Conservation (phyloP, 352 stramenopile genomes). For the Pythium vanterpoolii region DNA sequence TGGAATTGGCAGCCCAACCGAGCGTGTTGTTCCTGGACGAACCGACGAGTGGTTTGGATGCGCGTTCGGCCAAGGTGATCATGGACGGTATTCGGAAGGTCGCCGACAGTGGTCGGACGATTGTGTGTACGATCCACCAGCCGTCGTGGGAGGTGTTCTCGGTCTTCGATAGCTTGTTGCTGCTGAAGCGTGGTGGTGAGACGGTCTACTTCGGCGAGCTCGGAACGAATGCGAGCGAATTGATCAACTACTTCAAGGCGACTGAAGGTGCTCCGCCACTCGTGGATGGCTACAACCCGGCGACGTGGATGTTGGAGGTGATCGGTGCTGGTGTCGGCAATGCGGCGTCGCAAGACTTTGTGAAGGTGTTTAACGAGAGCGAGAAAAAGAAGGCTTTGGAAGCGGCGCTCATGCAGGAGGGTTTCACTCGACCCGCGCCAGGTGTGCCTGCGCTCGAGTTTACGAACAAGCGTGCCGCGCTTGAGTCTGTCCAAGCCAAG, state of each 20-base stretch:
- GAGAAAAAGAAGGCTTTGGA: not conserved
- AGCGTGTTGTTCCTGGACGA: constrained; percentile 79
- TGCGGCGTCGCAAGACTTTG: constrained; percentile 3
- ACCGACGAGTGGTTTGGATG: constrained; percentile 83
- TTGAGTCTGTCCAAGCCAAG: not conserved
- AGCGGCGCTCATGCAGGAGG: constrained; percentile 53
- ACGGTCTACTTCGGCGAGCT: constrained; percentile 29
- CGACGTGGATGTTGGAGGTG: constrained; percentile 48
- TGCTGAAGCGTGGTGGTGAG: constrained; percentile 25
- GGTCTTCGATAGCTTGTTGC: constrained; percentile 28
- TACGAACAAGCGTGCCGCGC: constrained; percentile 2
- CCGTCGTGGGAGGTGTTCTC: constrained; percentile 35
- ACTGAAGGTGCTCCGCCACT: constrained; percentile 40
- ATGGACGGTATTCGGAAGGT: constrained; percentile 84
- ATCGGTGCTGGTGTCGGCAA: constrained; percentile 47
- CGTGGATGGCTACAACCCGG: constrained; percentile 30
- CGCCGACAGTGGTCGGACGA: constrained; percentile 56
- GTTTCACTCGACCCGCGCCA: constrained; percentile 45
- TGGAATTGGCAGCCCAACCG: constrained; percentile 73
- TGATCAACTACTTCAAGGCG: constrained; percentile 48
- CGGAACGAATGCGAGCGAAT: constrained; percentile 14
- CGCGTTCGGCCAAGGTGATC: constrained; percentile 69
- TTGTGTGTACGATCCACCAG: constrained; percentile 88
- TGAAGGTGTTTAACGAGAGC: constrained; percentile 4
- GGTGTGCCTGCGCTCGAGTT: not conserved